These are phyloP conservation scores for Syzygium aqueum DNA, from an alignment of 345 rosid genomes.

Conservation along the genomic window DNA sequence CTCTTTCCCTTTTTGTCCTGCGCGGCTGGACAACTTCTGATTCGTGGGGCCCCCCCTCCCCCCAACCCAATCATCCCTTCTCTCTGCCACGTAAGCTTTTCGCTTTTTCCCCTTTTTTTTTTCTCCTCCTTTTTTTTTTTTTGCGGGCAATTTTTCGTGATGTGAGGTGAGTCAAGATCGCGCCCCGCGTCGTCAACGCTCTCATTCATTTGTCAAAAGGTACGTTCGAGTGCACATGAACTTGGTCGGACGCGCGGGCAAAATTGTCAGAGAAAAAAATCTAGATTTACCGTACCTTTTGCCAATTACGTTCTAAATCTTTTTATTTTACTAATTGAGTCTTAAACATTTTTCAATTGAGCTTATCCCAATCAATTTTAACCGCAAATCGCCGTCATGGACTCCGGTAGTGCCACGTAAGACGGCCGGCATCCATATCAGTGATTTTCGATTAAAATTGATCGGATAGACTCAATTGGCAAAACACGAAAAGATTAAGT, in stretches of 20 bases:
- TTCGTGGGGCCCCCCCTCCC: neutral
- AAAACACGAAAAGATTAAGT: no score
- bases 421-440: no score
- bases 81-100: neutral
- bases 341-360: no score
- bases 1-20: neutral
- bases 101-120: fast-evolving
- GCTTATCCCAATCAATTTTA: no score
- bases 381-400: no score
- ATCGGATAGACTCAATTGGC: no score
- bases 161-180: neutral
- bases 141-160: neutral
- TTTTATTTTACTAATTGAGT: no score
- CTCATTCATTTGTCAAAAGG: neutral
- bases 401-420: fast-evolving
- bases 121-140: no score
- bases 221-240: neutral
- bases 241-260: neutral
- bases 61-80: neutral
- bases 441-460: no score
- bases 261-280: no score
- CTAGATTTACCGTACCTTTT: no score
- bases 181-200: neutral
- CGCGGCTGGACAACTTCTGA: neutral
- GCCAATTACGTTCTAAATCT: no score